phyloP scores from a whole-genome alignment of 495 filamentous ascomycete species.

The Penicillium antarcticum region DNA sequence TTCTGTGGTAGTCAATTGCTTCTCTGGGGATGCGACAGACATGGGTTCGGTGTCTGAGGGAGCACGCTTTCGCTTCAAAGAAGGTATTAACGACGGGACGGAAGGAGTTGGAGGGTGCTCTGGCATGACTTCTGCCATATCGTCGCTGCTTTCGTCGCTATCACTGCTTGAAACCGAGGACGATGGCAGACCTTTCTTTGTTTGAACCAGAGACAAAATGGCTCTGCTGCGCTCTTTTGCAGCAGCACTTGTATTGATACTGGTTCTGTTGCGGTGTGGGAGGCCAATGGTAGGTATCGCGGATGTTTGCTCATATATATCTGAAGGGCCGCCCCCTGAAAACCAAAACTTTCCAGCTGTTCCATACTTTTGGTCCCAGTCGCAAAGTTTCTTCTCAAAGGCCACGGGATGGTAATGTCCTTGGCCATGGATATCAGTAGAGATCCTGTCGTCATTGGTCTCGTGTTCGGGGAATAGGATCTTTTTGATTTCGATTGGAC shows the following conservation, averaged over 20 bases:
- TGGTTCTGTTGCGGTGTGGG: constrained; percentile 24
- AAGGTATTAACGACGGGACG: constrained; percentile 18
- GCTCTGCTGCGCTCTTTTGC: background rate
- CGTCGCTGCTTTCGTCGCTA: constrained; percentile 31
- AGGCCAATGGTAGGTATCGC: constrained; percentile 44
- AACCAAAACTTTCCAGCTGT: constrained; percentile 50
- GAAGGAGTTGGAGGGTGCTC: constrained; percentile 21
- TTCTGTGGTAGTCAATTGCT: constrained; percentile 17
- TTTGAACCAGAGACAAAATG: background rate
- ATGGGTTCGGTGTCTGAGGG: constrained; percentile 34
- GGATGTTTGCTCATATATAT: constrained; percentile 3
- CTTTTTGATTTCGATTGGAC: constrained; percentile 47
- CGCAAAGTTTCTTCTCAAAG: constrained; percentile 42
- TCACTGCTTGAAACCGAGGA: constrained; percentile 29
- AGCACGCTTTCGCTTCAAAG: constrained; percentile 41
- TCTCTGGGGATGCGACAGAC: constrained; percentile 30
- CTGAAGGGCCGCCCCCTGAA: constrained; percentile 9
- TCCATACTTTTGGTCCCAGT: constrained; percentile 52
- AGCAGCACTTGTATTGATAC: background rate
- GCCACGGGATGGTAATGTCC: constrained; percentile 48
- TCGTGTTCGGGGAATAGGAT: constrained; percentile 39
- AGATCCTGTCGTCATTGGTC: background rate
- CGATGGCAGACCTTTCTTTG: constrained; percentile 7
- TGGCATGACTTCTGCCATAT: constrained; percentile 26
- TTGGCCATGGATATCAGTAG: constrained; percentile 14